These are phyloP conservation scores for Oryza meridionalis DNA, from an alignment of 176 grass and related monocot genomes.

Conservation along the genomic window DNA sequence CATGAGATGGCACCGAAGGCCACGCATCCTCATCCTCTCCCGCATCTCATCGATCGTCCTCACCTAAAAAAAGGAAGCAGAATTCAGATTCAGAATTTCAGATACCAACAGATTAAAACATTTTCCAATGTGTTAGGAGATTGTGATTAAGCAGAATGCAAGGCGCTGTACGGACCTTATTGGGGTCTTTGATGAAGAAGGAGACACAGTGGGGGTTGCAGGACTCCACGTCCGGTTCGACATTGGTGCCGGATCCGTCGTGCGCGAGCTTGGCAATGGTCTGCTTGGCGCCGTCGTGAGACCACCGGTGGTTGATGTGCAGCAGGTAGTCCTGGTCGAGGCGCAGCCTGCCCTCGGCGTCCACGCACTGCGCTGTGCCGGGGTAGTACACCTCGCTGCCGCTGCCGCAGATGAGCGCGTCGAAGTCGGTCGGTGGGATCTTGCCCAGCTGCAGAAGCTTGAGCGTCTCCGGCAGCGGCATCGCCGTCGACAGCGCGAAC, in stretches of 20 bases:
- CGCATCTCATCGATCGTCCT: constrained; percentile 71
- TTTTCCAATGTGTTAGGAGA: neutral
- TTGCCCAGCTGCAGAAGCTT: constrained; percentile 67
- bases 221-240: constrained; percentile 67
- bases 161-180: constrained; percentile 46
- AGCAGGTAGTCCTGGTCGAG: constrained; percentile 87
- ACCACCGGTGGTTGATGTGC: constrained; percentile 93
- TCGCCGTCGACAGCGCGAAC: constrained; percentile 85
- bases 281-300: constrained; percentile 67
- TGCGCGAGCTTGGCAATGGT: constrained; percentile 61
- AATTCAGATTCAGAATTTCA: constrained; percentile 22
- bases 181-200: constrained; percentile 75
- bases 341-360: constrained; percentile 74
- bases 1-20: constrained; percentile 87
- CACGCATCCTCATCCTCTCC: constrained; percentile 83
- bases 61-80: constrained; percentile 40
- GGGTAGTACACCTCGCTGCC: constrained; percentile 97
- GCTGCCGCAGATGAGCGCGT: constrained; percentile 84
- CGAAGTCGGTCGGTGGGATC: constrained; percentile 76
- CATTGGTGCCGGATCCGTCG: constrained; percentile 10
- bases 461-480: constrained; percentile 72
- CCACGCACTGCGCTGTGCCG: constrained; percentile 63
- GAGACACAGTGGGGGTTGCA: constrained; percentile 81
- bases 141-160: neutral
- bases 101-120: neutral